Evolutionary conservation across 371 early-diverging fungal genomes (phyloP), one percentile per base, ranked within the genome.

Genomic region (Encephalitozoon romaleae): DNA sequence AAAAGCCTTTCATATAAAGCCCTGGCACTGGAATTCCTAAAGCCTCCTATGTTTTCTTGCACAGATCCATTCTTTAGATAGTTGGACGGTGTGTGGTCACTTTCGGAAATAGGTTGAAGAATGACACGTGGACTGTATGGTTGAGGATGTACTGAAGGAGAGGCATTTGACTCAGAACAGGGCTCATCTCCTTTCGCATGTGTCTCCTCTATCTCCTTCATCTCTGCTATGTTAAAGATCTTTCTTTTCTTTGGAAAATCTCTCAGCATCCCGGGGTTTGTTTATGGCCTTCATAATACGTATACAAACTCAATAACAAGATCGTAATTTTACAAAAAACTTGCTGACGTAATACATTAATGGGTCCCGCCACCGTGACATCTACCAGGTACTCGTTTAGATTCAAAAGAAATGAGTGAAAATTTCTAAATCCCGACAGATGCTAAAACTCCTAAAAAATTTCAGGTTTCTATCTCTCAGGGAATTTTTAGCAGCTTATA

Each of bases 201-300:
- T 34, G 38, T 30, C 12, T 59, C 59, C 5, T 59, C 59, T 34
- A 59, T 34, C n/a, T 34, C 59, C 32, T 59, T 59, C 59, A 59
- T 59, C 59, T 59, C 59, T 12, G 59, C 30, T 59, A 59, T 59
- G 30, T 38, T 59, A 34, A 59, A 59, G 38, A 59, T 59, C 59
- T 59, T 59, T 38, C 59, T 59, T 28, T 59, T 59, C 59, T 38
- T 59, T 15, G 59, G 59, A 38, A 59, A 59, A 59, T 59, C 38
- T 38, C 38, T 59, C 34, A 59, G 12, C 59, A 59, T 59, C 38
- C 12, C 21, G 38, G 59, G 59, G 59, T 38, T 59, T 59, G 59
- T 59, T 59, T 59, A 38, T 38, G 21, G 15, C 21, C 6, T 28
- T 49, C 47, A 67, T 52, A 67, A 52, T 42, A 67, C 34, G 38